Evolutionary conservation across 2,329 filamentous ascomycete genomes (phyloP), one percentile per base, ranked within the genome.

Genomic region (Amesomyces nigricolor): DNA sequence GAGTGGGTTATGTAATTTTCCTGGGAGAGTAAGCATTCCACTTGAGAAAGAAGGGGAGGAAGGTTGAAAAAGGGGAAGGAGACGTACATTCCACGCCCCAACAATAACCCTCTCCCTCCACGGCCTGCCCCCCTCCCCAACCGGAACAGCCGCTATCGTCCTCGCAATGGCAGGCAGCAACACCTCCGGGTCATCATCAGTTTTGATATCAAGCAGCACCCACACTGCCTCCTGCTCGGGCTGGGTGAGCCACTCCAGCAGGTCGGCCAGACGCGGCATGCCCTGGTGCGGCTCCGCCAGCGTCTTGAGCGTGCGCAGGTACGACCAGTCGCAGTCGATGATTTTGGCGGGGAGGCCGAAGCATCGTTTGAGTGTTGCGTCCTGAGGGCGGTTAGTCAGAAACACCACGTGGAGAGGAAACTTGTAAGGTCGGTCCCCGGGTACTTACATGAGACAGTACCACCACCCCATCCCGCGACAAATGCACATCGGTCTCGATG

Each of bases 141-240:
- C 74, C 61, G 66, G 66, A 30, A 84, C 76, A 30, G 79, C 70
- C 49, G 72, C 72, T 14, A 96, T 74, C 0, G 86, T 83, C 51
- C 80, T 72, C 9, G 82, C 82, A 32, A 92, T 85, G 46, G 83
- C 75, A 37, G 78, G 71, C 69, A 96, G 83, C n/a, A 96, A 77
- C 42, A 83, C 77, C 14, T 85, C 78, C 0, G 87, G 73, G 60
- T 88, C 75, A 66, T 91, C 87, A 64, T 90, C 83, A 26, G 83
- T 77, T 76, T 96, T 97, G 68, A 97, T 89, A 68, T 97, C 92
- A 3, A 97, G 75, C 58, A 96, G 71, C 5, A 94, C 64, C 91
- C 91, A 96, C 9, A 91, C 76, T 43, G 86, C 70, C 64, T 88
- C 82, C 39, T 80, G 68, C 0, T 77, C 85, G 0, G 85, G 85